Conservation (phyloP, 2,329 filamentous ascomycete species). For the Nemania abortiva region DNA sequence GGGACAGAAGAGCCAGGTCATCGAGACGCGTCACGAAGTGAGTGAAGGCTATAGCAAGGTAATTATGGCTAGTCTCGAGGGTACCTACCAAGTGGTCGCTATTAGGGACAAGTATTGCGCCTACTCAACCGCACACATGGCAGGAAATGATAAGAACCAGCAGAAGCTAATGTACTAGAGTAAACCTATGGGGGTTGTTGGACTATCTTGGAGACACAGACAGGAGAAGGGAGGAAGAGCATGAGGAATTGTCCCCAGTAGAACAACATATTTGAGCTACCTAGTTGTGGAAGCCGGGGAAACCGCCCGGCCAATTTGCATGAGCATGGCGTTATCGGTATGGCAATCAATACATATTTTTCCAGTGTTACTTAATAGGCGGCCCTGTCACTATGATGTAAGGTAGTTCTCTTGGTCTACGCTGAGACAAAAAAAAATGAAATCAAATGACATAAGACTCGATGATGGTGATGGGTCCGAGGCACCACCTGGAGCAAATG, state of each 20-base stretch:
- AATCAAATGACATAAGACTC: constrained; percentile 6
- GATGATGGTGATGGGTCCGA: background rate
- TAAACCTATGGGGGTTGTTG: background rate
- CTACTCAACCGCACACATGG: constrained; percentile 78
- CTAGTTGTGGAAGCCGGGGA: constrained; percentile 24
- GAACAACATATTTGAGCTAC: constrained; percentile 30
- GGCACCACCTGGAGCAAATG: background rate
- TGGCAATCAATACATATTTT: constrained; percentile 33
- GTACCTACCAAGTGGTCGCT: constrained; percentile 95
- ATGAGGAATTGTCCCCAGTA: constrained; percentile 15
- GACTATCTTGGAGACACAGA: constrained; percentile 34
- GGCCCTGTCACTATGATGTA: constrained; percentile 7
- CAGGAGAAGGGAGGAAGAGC: background rate
- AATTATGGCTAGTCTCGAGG: constrained; percentile 89
- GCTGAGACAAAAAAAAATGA: background rate
- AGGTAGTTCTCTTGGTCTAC: constrained; percentile 9
- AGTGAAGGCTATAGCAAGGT: constrained; percentile 85
- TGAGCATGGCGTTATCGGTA: constrained; percentile 43
- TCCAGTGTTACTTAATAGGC: constrained; percentile 25
- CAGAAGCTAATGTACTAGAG: constrained; percentile 53
- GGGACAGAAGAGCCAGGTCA: constrained; percentile 80
- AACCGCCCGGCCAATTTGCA: constrained; percentile 38
- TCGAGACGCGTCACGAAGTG: constrained; percentile 91
- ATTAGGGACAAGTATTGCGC: constrained; percentile 95
- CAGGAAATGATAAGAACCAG: constrained; percentile 61